Conservation (phyloP, 2,329 filamentous ascomycete species). For the Fusarium veterinarium region DNA sequence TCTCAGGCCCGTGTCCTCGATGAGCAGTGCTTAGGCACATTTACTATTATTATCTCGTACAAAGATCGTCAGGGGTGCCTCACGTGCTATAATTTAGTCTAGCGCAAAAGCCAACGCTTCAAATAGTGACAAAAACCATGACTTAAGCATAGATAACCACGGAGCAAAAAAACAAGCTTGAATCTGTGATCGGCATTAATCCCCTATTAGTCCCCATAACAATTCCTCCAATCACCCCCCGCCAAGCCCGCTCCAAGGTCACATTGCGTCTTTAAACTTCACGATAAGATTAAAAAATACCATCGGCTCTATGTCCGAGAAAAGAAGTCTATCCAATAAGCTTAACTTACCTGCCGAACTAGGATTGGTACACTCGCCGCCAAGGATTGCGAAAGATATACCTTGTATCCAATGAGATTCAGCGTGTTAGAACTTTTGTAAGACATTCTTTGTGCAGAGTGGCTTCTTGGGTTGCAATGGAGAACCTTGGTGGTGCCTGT, state of each 20-base stretch:
- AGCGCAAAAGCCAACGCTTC: background rate
- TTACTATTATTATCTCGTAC: background rate
- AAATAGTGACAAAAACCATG: background rate
- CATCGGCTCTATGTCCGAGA: background rate
- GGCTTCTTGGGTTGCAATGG: background rate
- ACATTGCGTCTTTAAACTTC: constrained; percentile 22
- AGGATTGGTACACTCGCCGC: constrained; percentile 3
- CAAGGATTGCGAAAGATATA: constrained; percentile 7
- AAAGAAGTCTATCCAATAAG: constrained; percentile 12
- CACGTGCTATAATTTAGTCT: background rate
- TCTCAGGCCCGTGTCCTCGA: too few species aligned
- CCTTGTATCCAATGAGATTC: background rate
- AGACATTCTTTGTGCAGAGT: background rate
- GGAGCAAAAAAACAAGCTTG: background rate
- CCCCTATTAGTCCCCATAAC: background rate
- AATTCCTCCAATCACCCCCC: constrained; percentile 2
- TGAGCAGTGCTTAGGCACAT: background rate
- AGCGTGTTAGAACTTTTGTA: constrained; percentile 13
- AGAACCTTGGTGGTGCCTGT: background rate
- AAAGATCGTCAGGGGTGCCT: background rate
- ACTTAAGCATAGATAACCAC: background rate
- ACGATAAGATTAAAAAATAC: constrained; percentile 17
- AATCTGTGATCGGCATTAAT: background rate
- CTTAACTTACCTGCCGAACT: constrained; percentile 15
- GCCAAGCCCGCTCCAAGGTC: background rate